phyloP scores from a whole-genome alignment of 108 stramenopile genomes.

The Cyclostephanos invisitatus region DNA sequence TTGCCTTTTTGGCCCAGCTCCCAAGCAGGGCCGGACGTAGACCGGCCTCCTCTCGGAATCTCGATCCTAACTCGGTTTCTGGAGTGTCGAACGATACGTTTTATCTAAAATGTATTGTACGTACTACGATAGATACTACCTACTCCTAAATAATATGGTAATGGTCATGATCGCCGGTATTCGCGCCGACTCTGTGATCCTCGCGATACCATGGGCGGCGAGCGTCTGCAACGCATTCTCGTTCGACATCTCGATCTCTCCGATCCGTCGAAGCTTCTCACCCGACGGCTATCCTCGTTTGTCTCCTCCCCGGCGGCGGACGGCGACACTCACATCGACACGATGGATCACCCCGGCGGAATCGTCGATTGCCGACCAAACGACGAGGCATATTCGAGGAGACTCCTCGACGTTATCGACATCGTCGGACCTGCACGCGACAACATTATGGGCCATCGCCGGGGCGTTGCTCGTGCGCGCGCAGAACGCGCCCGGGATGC shows the following conservation, averaged over 20 bases:
- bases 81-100: too few relatives aligned
- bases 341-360: slow-evolving; percentile 8
- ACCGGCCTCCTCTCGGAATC: too few relatives aligned
- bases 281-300: neutral
- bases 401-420: neutral
- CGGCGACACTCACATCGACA: neutral
- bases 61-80: too few relatives aligned
- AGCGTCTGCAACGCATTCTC: neutral
- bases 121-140: too few relatives aligned
- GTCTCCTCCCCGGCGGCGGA: neutral
- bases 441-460: slow-evolving; percentile 30
- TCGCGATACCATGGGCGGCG: slow-evolving; percentile 2
- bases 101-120: too few relatives aligned
- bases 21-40: too few relatives aligned
- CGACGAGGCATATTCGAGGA: neutral
- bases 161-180: neutral
- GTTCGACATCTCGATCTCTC: neutral
- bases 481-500: slow-evolving; percentile 33
- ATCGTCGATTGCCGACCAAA: neutral
- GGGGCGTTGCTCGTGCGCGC: slow-evolving; percentile 35
- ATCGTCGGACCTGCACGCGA: slow-evolving; percentile 27
- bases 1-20: too few relatives aligned
- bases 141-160: too few relatives aligned
- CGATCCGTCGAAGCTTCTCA: neutral
- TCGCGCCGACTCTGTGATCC: neutral